Evolutionary conservation across 345 rosid genomes (phyloP).

Genomic region (Gynandropsis gynandra): DNA sequence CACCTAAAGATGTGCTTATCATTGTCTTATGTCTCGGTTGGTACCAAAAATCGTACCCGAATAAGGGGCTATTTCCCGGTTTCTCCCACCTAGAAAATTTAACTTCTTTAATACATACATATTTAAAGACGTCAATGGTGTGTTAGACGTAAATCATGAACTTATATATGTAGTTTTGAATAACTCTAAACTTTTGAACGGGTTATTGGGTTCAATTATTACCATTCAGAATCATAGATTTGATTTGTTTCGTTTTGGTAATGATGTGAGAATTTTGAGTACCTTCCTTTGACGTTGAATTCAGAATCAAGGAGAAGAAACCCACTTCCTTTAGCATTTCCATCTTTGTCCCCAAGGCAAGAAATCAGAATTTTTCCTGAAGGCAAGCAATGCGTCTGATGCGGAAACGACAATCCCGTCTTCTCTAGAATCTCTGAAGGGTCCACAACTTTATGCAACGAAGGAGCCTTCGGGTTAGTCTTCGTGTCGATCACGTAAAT

Average conservation of each 20-base stretch:
- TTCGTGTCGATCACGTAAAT: conserved; percentile 59
- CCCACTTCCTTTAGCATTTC: conserved; percentile 82
- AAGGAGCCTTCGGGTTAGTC: conserved; percentile 65
- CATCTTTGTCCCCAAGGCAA: conserved; percentile 82
- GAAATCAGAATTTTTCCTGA: conserved; percentile 78
- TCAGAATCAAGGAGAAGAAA: conserved; percentile 87
- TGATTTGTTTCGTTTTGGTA: too few species aligned
- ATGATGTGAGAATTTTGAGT: too few species aligned
- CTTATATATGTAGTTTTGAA: too few species aligned
- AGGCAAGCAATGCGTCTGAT: conserved; percentile 89
- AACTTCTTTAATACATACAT: too few species aligned
- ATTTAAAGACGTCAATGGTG: neutral
- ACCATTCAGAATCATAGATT: too few species aligned
- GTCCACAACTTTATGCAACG: conserved; percentile 73
- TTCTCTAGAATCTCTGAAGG: conserved; percentile 52
- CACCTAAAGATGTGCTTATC: conserved; percentile 95
- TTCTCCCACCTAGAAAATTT: conserved; percentile 73
- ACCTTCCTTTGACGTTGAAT: conserved; percentile 83
- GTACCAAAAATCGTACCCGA: conserved; percentile 94
- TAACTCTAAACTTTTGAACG: neutral
- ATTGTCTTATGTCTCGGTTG: conserved; percentile 85
- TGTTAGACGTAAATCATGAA: too few species aligned
- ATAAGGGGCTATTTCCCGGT: conserved; percentile 66
- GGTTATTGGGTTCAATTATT: too few species aligned
- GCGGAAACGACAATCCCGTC: conserved; percentile 86